These are phyloP conservation scores for Suillus spraguei DNA, from an alignment of 768 basidiomycete species.

Conservation along the genomic window DNA sequence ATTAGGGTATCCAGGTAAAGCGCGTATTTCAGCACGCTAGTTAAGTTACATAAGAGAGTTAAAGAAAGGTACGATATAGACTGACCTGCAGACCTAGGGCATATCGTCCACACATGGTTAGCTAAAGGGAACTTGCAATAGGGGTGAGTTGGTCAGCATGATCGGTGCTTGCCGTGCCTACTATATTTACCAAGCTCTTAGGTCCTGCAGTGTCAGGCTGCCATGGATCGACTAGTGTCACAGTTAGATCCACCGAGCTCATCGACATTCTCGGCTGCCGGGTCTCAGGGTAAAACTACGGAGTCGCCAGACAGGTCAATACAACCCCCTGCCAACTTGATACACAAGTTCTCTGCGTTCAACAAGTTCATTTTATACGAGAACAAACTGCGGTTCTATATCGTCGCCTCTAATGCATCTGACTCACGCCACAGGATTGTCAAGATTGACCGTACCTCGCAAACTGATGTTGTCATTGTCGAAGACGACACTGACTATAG, in stretches of 20 bases:
- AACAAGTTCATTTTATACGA: slow-evolving; percentile 96
- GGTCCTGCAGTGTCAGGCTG: not conserved
- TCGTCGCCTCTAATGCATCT: slow-evolving; percentile 88
- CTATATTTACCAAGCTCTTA: too few relatives aligned
- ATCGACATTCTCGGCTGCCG: not conserved
- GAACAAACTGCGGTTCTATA: slow-evolving; percentile 86
- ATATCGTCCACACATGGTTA: slow-evolving; percentile 65
- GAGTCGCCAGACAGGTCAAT: slow-evolving; percentile 1
- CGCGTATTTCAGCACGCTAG: slow-evolving; percentile 30
- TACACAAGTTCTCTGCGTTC: slow-evolving; percentile 23
- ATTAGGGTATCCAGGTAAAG: slow-evolving; percentile 43
- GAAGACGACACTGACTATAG: slow-evolving; percentile 91
- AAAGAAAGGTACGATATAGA: not conserved
- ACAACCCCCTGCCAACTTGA: not conserved
- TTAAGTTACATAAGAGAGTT: not conserved
- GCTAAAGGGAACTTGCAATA: not conserved
- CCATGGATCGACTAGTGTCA: not conserved
- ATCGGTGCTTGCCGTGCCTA: not conserved
- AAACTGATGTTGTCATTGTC: slow-evolving; percentile 71
- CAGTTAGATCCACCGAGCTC: slow-evolving; percentile 1
- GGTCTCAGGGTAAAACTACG: not conserved
- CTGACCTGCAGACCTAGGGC: slow-evolving; percentile 52
- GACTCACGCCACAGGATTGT: slow-evolving; percentile 89
- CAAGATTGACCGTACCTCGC: slow-evolving; percentile 88
- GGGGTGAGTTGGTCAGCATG: slow-evolving; percentile 1